A percentile compares a stretch with the other conserved stretches of the same genome.
phyloP scores from a whole-genome alignment of 495 filamentous ascomycete genomes.

The Opeltia flavorubescens region DNA sequence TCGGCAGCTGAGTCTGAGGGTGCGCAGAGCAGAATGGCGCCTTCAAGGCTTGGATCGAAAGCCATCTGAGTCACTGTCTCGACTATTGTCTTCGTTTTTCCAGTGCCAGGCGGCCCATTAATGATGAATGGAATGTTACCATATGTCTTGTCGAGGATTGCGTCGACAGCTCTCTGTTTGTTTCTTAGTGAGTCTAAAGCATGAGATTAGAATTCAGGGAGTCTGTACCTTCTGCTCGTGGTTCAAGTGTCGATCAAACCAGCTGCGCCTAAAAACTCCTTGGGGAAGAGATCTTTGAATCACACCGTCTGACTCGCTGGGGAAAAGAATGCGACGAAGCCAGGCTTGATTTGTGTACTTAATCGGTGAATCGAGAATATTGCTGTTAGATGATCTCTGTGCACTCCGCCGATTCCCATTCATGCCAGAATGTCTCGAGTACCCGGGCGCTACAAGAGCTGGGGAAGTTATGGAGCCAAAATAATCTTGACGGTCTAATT shows the following conservation, averaged over 20 bases:
- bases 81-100: constrained; percentile 54
- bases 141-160: constrained; percentile 4
- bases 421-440: background rate
- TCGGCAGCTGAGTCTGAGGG: constrained; percentile 43
- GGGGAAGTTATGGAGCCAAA: background rate
- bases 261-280: constrained; percentile 4
- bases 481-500: background rate
- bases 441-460: background rate
- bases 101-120: constrained; percentile 88
- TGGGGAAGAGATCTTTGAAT: constrained; percentile 4
- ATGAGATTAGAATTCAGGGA: background rate
- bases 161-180: constrained; percentile 9
- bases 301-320: constrained; percentile 2
- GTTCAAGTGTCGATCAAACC: constrained; percentile 9
- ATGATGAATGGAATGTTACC: constrained; percentile 35
- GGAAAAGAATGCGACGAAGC: constrained; percentile 10
- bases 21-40: constrained; percentile 35
- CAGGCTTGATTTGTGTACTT: constrained; percentile 1
- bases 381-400: background rate
- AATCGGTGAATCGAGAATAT: background rate
- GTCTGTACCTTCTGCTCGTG: constrained; percentile 10
- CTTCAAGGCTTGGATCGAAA: constrained; percentile 2
- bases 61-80: constrained; percentile 8
- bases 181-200: background rate
- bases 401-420: background rate